Evolutionary conservation across 345 rosid species (phyloP), one percentile per base, ranked within the genome.

Genomic region (Rhodamnia argentea): DNA sequence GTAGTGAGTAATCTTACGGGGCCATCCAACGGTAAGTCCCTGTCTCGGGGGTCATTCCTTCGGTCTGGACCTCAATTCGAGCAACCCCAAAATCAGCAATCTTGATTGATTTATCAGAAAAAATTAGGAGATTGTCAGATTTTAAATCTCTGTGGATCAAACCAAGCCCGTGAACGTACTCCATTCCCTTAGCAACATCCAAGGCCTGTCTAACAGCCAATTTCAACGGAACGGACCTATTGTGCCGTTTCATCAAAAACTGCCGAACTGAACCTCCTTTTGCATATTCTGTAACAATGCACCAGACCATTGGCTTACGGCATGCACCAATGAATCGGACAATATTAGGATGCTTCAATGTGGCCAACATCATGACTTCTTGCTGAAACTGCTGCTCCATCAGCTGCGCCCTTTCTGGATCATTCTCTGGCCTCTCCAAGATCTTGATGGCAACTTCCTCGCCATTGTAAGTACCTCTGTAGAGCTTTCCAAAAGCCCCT

Each of bases 1-100:
- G 78, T 37, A 70, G 78, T 32, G 44, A 70, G 37, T 70, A 22
- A 70, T 85, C 93, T 90, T 91, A 90, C 92, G 93, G 93, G 82
- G 93, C 93, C 93, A 91, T 91, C 93, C 93, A 91, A 52, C 93
- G 93, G 54, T 91, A 91, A 10, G 92, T 91, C 40, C 93, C 93
- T 24, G 93, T 91, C 85, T 91, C 93, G 0, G 93, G 92, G 6
- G 93, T 91, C 93, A 91, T 91, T 58, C 90, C 93, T 85, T 90
- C 92, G 3, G 92, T 87, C 90, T 91, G 92, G 86, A 89, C 93
- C 87, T 91, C 92, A 83, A 91, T 90, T 12, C 93, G 84, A 20
- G 93, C 93, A 54, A 91, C 92, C 11, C 93, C 93, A 59, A 91
- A 91, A 88, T 91, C 93, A 32, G 93, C 93, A 88, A 91, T 90